These are phyloP conservation scores for Apiospora hydei DNA, from an alignment of 2,329 filamentous ascomycete species.

Conservation along the genomic window DNA sequence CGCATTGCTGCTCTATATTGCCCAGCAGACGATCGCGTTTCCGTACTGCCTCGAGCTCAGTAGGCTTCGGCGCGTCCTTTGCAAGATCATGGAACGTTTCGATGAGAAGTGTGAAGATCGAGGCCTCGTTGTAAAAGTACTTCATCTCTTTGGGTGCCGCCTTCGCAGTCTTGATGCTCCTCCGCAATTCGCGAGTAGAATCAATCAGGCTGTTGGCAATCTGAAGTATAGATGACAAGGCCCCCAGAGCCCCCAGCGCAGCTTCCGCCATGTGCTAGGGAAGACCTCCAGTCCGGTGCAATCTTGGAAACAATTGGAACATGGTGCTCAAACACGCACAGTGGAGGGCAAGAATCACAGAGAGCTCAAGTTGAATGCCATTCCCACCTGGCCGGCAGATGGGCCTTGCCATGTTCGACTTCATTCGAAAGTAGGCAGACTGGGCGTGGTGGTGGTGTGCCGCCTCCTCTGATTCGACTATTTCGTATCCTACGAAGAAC, in stretches of 20 bases:
- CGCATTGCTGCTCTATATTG: not conserved
- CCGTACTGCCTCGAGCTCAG: too few relatives aligned
- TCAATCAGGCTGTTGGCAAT: not conserved
- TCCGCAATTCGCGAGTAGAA: not conserved
- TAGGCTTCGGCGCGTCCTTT: not conserved
- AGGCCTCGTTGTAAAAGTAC: not conserved
- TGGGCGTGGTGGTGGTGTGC: not conserved
- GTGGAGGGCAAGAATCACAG: not conserved
- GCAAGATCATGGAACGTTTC: not conserved
- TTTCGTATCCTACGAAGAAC: not conserved
- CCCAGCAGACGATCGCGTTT: not conserved
- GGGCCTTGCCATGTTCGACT: not conserved
- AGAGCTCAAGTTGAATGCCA: not conserved
- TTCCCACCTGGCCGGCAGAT: not conserved
- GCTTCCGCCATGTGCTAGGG: constrained; percentile 25
- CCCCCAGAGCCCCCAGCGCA: constrained; percentile 29
- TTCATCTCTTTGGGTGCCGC: not conserved
- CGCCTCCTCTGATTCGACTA: not conserved
- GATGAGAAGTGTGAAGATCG: not conserved
- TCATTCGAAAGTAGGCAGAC: not conserved
- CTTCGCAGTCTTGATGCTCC: not conserved
- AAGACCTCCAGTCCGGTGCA: too few relatives aligned
- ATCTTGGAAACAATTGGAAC: not conserved
- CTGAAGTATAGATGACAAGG: constrained; percentile 23
- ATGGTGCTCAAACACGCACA: too few relatives aligned